Conservation (phyloP, 441 rosid species). For the Bruguiera hainesii region DNA sequence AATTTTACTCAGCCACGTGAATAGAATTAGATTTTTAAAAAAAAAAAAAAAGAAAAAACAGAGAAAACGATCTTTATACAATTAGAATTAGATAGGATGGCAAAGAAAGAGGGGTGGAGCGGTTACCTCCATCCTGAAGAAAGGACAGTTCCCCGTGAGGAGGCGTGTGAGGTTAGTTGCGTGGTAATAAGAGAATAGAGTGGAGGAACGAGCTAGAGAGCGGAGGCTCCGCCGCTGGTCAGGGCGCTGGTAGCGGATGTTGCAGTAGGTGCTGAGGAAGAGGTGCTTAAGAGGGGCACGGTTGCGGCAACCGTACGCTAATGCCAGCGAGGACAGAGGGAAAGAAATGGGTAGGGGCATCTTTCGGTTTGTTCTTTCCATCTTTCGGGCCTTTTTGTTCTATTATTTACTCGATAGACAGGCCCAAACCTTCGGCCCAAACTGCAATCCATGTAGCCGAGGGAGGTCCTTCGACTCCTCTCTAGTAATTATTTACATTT, state of each 20-base stretch:
- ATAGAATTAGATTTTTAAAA: too few species aligned
- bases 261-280: slow-evolving; percentile 18
- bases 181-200: slow-evolving; percentile 22
- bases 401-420: too few species aligned
- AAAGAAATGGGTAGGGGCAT: not conserved
- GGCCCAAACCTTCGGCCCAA: too few species aligned
- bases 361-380: not conserved
- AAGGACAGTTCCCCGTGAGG: slow-evolving; percentile 42
- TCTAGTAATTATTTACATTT: too few species aligned
- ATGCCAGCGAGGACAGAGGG: not conserved
- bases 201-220: slow-evolving; percentile 2
- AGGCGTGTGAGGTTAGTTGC: slow-evolving; percentile 19
- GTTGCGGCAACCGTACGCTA: slow-evolving; percentile 53
- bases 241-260: slow-evolving; percentile 13
- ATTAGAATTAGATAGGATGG: too few species aligned
- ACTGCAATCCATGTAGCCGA: too few species aligned
- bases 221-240: not conserved
- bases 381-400: not conserved
- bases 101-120: not conserved
- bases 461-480: too few species aligned
- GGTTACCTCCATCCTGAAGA: slow-evolving; percentile 65
- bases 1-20: too few species aligned
- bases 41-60: not conserved
- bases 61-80: not conserved
- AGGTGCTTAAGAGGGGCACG: slow-evolving; percentile 32